Conservation (phyloP, 2,329 filamentous ascomycete species). For the Aspergillus fischeri region DNA sequence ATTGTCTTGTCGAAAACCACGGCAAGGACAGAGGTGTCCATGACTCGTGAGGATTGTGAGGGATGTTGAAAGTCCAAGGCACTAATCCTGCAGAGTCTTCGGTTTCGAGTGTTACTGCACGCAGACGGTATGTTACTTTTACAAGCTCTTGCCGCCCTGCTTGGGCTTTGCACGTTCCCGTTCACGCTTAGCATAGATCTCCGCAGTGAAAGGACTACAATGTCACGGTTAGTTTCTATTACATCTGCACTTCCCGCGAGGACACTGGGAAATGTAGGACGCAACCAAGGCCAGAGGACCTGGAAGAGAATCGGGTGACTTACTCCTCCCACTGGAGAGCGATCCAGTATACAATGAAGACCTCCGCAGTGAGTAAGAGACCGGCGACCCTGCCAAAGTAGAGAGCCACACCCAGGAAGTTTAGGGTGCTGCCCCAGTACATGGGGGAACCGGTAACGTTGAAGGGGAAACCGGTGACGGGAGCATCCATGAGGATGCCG, state of each 20-base stretch:
- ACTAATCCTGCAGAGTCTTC: not conserved
- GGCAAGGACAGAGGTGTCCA: not conserved
- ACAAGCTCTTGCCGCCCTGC: constrained; percentile 36
- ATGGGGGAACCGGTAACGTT: constrained; percentile 87
- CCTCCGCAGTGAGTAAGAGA: constrained; percentile 68
- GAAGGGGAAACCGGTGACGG: constrained; percentile 94
- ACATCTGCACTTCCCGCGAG: not conserved
- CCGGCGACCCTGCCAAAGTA: constrained; percentile 86
- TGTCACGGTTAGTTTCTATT: constrained; percentile 5
- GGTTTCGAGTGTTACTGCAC: not conserved
- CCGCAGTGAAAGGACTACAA: constrained; percentile 73
- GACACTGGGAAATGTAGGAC: not conserved
- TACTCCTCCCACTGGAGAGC: constrained; percentile 81
- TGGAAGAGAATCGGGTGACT: constrained; percentile 22
- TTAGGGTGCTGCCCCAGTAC: constrained; percentile 93
- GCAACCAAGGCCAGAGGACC: not conserved
- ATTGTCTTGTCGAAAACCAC: not conserved
- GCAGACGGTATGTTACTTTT: constrained; percentile 10
- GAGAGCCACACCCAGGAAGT: constrained; percentile 83
- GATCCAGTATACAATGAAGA: constrained; percentile 72
- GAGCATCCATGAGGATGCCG: constrained; percentile 92
- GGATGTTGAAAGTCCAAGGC: constrained; percentile 29
- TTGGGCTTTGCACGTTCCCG: constrained; percentile 37
- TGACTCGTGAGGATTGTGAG: constrained; percentile 15
- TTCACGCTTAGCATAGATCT: constrained; percentile 77